These are phyloP conservation scores for Ramaria rubella DNA, from an alignment of 768 basidiomycete species.

Conservation along the genomic window DNA sequence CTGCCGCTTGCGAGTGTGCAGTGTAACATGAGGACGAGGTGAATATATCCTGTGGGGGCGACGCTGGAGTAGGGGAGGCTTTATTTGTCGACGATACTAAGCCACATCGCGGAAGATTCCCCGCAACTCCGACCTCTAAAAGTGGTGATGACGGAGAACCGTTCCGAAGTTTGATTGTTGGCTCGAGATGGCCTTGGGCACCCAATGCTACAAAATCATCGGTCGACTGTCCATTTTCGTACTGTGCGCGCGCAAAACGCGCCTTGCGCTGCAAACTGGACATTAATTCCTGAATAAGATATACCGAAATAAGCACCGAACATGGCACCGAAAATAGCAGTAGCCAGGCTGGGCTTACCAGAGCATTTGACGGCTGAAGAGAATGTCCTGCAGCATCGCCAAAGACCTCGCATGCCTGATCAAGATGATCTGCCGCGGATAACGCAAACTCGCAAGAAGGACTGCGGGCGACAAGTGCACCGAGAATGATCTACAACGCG, in stretches of 20 bases:
- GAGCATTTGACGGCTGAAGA: slow-evolving; percentile 4
- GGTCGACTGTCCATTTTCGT: not conserved
- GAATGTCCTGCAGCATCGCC: not conserved
- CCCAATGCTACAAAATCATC: slow-evolving; percentile 5
- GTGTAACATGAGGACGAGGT: not conserved
- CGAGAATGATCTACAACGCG: not conserved
- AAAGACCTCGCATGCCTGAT: slow-evolving; percentile 3
- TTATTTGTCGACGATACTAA: not conserved
- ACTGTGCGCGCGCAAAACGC: not conserved
- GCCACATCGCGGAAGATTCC: not conserved
- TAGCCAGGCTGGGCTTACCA: not conserved
- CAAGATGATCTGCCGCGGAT: not conserved
- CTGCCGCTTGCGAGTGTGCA: not conserved
- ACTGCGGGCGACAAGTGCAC: slow-evolving; percentile 8
- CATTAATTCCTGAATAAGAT: slow-evolving; percentile 4
- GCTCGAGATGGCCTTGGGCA: slow-evolving; percentile 1
- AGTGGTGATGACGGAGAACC: slow-evolving; percentile 1
- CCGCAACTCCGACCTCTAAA: not conserved
- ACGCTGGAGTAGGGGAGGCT: not conserved
- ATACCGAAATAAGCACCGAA: not conserved
- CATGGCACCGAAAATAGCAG: no score
- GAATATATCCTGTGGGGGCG: not conserved
- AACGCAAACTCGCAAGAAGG: not conserved
- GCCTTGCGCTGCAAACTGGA: slow-evolving; percentile 8
- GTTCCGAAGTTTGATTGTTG: not conserved